Evolutionary conservation across 1,139 yeast genomes (phyloP).

Genomic region (Keqinozyma sinolaborantium): DNA sequence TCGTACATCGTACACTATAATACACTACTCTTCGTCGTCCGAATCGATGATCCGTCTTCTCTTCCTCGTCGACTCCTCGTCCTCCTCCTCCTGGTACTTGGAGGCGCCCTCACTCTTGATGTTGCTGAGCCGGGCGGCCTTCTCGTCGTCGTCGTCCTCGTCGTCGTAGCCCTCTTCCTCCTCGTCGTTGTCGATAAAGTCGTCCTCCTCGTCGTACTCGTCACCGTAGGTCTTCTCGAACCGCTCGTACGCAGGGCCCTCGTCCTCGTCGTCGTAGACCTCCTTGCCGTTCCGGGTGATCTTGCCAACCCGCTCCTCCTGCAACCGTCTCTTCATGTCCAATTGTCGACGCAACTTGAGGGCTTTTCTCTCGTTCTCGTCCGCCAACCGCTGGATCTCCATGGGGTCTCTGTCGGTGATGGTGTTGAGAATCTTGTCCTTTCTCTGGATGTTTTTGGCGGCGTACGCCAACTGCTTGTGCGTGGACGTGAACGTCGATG

Average conservation of each 20-base stretch:
- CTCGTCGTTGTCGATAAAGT: slow-evolving; percentile 40
- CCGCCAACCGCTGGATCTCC: slow-evolving; percentile 74
- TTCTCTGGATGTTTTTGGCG: slow-evolving; percentile 62
- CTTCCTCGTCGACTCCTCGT: slow-evolving; percentile 23
- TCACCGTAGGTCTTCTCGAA: slow-evolving; percentile 41
- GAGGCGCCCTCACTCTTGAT: slow-evolving; percentile 58
- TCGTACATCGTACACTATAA: too few species aligned
- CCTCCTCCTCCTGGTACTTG: slow-evolving; percentile 36
- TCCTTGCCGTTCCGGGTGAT: slow-evolving; percentile 13
- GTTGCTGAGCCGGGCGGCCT: slow-evolving; percentile 60
- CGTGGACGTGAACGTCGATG: slow-evolving; percentile 79
- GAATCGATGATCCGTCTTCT: slow-evolving; percentile 44
- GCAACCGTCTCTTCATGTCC: slow-evolving; percentile 48
- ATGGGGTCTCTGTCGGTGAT: slow-evolving; percentile 88
- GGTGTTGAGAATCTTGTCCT: slow-evolving; percentile 56
- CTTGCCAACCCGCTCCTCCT: slow-evolving; percentile 39
- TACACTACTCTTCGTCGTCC: slow-evolving; percentile 33
- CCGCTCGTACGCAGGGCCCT: slow-evolving; percentile 39
- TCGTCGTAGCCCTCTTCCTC: slow-evolving; percentile 53
- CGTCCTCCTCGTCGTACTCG: slow-evolving; percentile 45
- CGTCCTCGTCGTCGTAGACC: slow-evolving; percentile 17
- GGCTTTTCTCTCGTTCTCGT: slow-evolving; percentile 71
- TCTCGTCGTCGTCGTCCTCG: slow-evolving; percentile 56
- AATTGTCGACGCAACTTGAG: slow-evolving; percentile 68
- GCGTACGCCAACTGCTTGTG: slow-evolving; percentile 80